A percentile compares a stretch with the other conserved stretches of the same genome.
Conservation (phyloP, 1,139 yeast species). For the Magnusiomyces fungicola region DNA sequence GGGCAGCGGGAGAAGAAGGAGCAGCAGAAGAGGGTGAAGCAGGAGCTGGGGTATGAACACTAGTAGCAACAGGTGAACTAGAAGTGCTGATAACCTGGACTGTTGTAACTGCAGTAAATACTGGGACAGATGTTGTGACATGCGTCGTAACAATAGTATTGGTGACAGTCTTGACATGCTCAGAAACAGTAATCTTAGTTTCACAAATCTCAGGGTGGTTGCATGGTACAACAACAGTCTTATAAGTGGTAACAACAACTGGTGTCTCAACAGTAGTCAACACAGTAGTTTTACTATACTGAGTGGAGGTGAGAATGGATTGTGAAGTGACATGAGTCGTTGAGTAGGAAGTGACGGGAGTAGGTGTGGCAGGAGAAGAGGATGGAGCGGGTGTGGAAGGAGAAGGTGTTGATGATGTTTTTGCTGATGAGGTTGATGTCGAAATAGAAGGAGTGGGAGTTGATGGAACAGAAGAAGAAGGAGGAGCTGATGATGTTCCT, state of each 20-base stretch:
- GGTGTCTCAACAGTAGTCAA: neutral
- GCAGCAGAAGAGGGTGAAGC: neutral
- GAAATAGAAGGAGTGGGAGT: too few species aligned
- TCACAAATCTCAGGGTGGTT: neutral
- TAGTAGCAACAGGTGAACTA: neutral
- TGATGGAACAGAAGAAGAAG: neutral
- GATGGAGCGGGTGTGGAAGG: neutral
- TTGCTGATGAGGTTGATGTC: neutral
- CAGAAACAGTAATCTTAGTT: neutral
- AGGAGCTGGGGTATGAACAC: neutral
- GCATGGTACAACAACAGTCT: slow-evolving; percentile 4
- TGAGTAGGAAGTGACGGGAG: neutral
- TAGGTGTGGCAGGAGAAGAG: neutral
- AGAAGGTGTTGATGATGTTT: neutral
- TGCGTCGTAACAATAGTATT: neutral
- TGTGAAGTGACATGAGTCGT: too few species aligned
- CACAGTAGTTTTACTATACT: neutral
- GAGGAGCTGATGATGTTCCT: neutral
- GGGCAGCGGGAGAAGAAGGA: neutral
- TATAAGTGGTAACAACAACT: neutral
- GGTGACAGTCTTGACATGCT: neutral
- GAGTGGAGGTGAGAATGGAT: neutral
- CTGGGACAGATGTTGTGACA: neutral
- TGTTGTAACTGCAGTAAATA: neutral
- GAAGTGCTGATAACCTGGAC: too few species aligned